These are phyloP conservation scores for Diaporthe amygdali DNA, from an alignment of 2,329 filamentous ascomycete species.

Conservation along the genomic window DNA sequence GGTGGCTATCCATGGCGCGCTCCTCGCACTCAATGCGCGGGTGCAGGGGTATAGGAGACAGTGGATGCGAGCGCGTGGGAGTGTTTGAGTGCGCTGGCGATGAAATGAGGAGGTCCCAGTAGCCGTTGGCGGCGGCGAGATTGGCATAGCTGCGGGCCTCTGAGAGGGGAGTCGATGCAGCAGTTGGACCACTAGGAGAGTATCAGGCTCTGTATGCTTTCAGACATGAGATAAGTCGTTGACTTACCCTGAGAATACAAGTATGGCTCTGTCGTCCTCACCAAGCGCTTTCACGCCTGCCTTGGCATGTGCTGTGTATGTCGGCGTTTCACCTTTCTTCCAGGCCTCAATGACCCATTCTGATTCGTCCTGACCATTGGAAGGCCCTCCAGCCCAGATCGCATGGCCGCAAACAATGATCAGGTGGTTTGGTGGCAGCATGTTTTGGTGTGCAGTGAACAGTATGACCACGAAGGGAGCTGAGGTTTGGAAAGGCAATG, in stretches of 20 bases:
- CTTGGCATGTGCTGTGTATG: constrained; percentile 78
- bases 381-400: constrained; percentile 70
- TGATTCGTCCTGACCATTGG: constrained; percentile 55
- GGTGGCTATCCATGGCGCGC: constrained; percentile 81
- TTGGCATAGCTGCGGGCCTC: constrained; percentile 70
- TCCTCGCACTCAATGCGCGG: constrained; percentile 65
- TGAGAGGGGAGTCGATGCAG: constrained; percentile 57
- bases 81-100: background rate
- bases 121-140: constrained; percentile 51
- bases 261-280: constrained; percentile 50
- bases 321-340: constrained; percentile 77
- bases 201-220: background rate
- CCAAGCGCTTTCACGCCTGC: constrained; percentile 63
- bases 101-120: constrained; percentile 45
- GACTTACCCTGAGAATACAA: constrained; percentile 76
- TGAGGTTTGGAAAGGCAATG: background rate
- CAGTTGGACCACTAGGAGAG: constrained; percentile 63
- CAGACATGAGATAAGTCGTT: background rate
- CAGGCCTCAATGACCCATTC: constrained; percentile 80
- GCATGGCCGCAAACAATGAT: constrained; percentile 86
- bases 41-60: constrained; percentile 34
- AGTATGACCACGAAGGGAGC: background rate
- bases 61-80: background rate
- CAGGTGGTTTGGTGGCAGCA: constrained; percentile 54
- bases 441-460: constrained; percentile 24